Conservation (phyloP, 2,329 filamentous ascomycete species). For the Cladophialophora chaetospira region DNA sequence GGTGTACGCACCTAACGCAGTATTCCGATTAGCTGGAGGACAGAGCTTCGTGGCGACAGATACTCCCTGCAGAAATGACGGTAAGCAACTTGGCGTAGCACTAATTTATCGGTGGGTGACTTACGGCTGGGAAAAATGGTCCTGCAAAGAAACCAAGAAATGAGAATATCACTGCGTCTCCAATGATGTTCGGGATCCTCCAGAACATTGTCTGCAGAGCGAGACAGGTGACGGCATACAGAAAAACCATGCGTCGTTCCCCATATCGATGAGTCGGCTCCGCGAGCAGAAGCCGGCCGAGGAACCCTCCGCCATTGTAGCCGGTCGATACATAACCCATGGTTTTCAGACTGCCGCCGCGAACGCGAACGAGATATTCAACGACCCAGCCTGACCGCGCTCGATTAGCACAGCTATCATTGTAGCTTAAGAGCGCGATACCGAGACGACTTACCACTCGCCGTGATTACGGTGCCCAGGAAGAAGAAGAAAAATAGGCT, state of each 20-base stretch:
- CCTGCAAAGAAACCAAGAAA: constrained; percentile 75
- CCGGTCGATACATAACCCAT: constrained; percentile 72
- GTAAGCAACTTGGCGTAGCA: no score
- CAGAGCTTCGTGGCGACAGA: constrained; percentile 16
- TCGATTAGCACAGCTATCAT: no score
- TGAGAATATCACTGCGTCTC: constrained; percentile 68
- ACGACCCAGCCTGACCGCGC: constrained; percentile 63
- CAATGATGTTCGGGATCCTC: constrained; percentile 71
- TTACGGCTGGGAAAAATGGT: constrained; percentile 65
- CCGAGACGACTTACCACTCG: no score
- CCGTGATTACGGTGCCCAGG: constrained; percentile 69
- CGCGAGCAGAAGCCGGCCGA: constrained; percentile 69
- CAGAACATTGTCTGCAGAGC: constrained; percentile 72
- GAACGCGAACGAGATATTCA: constrained; percentile 73
- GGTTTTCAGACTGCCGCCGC: constrained; percentile 67
- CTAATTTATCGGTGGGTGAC: no score
- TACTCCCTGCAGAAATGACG: no score
- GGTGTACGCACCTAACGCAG: constrained; percentile 3
- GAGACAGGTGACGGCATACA: constrained; percentile 64
- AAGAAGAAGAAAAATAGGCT: constrained; percentile 72
- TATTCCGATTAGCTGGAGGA: constrained; percentile 13
- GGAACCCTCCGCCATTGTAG: constrained; percentile 74
- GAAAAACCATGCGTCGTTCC: constrained; percentile 62
- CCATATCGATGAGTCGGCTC: constrained; percentile 68
- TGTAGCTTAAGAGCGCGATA: no score